Conservation (phyloP, 495 filamentous ascomycete species). For the Tuber calosporum region DNA sequence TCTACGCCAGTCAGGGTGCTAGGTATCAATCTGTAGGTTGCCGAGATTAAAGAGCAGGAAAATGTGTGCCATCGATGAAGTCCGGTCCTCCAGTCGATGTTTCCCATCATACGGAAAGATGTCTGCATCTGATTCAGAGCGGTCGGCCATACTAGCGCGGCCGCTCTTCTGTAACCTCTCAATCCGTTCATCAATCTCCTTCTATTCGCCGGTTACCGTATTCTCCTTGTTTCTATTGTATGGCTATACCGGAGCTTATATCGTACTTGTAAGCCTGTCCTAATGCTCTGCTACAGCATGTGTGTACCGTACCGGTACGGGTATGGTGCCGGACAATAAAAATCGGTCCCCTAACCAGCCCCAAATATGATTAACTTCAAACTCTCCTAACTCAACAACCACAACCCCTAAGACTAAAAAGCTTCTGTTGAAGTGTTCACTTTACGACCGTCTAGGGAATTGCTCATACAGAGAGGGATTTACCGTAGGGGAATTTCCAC, state of each 20-base stretch:
- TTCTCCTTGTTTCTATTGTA: constrained; percentile 18
- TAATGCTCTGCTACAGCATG: constrained; percentile 4
- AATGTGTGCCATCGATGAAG: constrained; percentile 15
- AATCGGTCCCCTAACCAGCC: not conserved
- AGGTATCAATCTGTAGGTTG: constrained; percentile 22
- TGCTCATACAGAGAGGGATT: not conserved
- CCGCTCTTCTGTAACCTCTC: not conserved
- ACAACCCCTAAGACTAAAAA: not conserved
- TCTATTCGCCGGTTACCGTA: not conserved
- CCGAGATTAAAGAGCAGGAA: constrained; percentile 14
- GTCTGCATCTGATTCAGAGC: constrained; percentile 19
- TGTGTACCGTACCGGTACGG: too few relatives aligned
- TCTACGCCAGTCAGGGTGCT: constrained; percentile 17
- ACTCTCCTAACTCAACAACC: not conserved
- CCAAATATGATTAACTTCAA: not conserved
- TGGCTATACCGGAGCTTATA: constrained; percentile 15
- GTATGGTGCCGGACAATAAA: too few relatives aligned
- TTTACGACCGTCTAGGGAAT: not conserved
- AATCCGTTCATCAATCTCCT: not conserved
- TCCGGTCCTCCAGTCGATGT: constrained; percentile 22
- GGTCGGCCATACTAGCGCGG: constrained; percentile 9
- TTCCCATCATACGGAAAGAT: constrained; percentile 25
- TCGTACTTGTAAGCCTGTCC: constrained; percentile 26
- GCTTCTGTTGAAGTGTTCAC: not conserved
- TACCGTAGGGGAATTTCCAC: not conserved